phyloP scores from a whole-genome alignment of 2,329 filamentous ascomycete species.

The Diatrype stigma region DNA sequence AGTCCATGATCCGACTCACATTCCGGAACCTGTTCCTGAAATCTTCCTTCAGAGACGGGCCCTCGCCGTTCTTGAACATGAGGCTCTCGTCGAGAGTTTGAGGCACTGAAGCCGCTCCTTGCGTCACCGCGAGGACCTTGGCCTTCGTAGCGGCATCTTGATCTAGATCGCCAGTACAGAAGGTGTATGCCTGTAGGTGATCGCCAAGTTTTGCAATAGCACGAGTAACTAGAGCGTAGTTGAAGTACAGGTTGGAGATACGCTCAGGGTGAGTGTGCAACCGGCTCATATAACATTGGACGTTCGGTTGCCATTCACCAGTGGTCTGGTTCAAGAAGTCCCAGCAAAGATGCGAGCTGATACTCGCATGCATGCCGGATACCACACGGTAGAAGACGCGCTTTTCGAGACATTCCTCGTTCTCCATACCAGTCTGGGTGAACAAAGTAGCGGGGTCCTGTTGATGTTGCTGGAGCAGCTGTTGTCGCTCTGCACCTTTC shows the following conservation, averaged over 20 bases:
- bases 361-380: constrained; percentile 97
- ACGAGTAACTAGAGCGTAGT: constrained; percentile 91
- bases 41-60: constrained; percentile 83
- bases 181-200: constrained; percentile 78
- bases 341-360: constrained; percentile 93
- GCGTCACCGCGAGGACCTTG: constrained; percentile 74
- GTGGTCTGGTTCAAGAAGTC: constrained; percentile 95
- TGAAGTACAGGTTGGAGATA: constrained; percentile 97
- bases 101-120: constrained; percentile 63
- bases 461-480: constrained; percentile 58
- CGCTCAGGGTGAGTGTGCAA: constrained; percentile 82
- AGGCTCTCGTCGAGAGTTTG: constrained; percentile 90
- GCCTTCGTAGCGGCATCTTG: constrained; percentile 77
- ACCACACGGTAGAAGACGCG: constrained; percentile 96
- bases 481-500: constrained; percentile 55
- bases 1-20: constrained; percentile 95
- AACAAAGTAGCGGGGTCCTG: constrained; percentile 52
- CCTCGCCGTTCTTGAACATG: constrained; percentile 83
- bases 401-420: constrained; percentile 93
- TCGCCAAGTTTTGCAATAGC: constrained; percentile 87
- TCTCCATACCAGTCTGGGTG: constrained; percentile 63
- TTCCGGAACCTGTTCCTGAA: constrained; percentile 97
- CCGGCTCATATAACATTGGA: constrained; percentile 83
- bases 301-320: constrained; percentile 86
- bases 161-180: constrained; percentile 78